A percentile compares a stretch with the other conserved stretches of the same genome.
Conservation (phyloP, 331 rosid species). For the Rosa hybrid region DNA sequence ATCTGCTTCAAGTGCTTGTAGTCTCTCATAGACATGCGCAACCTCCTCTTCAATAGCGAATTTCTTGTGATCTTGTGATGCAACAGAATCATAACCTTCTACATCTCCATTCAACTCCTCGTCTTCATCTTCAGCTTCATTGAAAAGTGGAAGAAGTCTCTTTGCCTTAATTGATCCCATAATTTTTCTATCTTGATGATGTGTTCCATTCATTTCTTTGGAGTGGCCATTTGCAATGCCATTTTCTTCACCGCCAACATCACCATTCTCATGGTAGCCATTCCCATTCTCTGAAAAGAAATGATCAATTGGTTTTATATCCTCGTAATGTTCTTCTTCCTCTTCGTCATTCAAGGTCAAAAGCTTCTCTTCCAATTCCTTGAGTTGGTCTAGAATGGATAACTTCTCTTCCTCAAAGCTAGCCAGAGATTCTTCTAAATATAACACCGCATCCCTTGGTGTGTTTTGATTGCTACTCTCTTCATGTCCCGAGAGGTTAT, state of each 20-base stretch:
- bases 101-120: constrained; percentile 54
- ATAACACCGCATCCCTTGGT: constrained; percentile 65
- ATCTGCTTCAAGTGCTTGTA: constrained; percentile 85
- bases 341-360: constrained; percentile 65
- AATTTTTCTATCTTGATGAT: constrained; percentile 53
- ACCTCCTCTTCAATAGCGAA: constrained; percentile 73
- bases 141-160: constrained; percentile 91
- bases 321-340: constrained; percentile 51
- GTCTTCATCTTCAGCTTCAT: constrained; percentile 58
- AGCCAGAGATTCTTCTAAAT: constrained; percentile 72
- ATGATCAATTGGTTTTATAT: constrained; percentile 39
- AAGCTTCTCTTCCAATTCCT: constrained; percentile 85
- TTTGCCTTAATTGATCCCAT: constrained; percentile 55
- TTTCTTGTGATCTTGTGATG: constrained; percentile 48
- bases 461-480: constrained; percentile 69
- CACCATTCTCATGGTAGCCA: constrained; percentile 54
- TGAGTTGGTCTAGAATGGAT: constrained; percentile 77
- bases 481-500: constrained; percentile 45
- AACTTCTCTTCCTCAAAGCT: constrained; percentile 90
- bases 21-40: constrained; percentile 77
- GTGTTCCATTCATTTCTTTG: constrained; percentile 62
- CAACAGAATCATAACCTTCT: constrained; percentile 37
- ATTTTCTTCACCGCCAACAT: constrained; percentile 36
- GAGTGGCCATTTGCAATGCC: constrained; percentile 64
- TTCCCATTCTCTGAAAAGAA: constrained; percentile 59